Evolutionary conservation across 441 rosid species (phyloP).

Genomic region (Erodium texanum): DNA sequence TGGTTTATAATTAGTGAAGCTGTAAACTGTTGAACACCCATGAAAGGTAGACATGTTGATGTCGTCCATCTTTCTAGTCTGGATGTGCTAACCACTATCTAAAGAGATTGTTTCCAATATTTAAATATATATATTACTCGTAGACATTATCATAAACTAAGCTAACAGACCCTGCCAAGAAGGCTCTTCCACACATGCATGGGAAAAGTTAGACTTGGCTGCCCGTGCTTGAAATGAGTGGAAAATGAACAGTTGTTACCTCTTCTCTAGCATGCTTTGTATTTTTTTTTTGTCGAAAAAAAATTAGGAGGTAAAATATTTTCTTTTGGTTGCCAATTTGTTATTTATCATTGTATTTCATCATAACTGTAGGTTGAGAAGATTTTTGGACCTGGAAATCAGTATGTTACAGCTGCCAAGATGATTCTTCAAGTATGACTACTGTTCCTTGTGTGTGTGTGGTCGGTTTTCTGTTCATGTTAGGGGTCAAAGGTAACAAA

Average conservation of each 20-base stretch:
- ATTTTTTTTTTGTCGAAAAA: not conserved
- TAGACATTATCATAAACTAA: not conserved
- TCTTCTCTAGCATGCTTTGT: not conserved
- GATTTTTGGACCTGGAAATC: constrained; percentile 91
- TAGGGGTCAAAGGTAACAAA: not conserved
- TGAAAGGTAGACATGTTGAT: not conserved
- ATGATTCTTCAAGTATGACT: constrained; percentile 76
- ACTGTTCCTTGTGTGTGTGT: constrained; percentile 7
- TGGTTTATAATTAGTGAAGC: not conserved
- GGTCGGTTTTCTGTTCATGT: not conserved
- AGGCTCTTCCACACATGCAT: not conserved
- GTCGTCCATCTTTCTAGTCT: not conserved
- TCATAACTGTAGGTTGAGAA: constrained; percentile 59
- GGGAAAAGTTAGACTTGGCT: not conserved
- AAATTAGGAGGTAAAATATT: not conserved
- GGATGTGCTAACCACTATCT: not conserved
- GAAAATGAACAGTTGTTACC: not conserved
- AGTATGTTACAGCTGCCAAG: constrained; percentile 90
- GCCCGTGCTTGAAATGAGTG: not conserved
- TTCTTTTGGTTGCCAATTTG: not conserved
- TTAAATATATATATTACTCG: not conserved
- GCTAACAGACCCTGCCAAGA: not conserved
- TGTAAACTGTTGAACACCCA: not conserved
- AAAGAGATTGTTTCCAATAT: not conserved
- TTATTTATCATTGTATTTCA: not conserved